Base-by-base conservation (phyloP, 1,284 basidiomycete genomes). In the Irpex lacteus region DNA sequence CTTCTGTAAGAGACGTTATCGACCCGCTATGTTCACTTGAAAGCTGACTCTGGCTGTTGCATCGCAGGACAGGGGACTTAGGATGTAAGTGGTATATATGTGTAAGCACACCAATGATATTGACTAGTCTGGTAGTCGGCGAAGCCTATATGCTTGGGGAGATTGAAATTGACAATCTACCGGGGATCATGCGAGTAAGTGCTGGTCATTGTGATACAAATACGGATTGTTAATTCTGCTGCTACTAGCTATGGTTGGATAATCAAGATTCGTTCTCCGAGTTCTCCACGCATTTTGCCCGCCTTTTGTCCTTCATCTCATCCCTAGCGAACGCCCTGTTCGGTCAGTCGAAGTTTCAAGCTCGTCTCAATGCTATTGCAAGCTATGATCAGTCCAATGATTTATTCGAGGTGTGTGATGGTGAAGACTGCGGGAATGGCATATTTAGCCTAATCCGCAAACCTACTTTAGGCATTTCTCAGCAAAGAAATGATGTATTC, bases 401-500 rank as follows among this genome's bases (percentile, higher is more conserved):
- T 66, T 78, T 92, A 34, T 92, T 92, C 80, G 86, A 90, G 80
- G 88, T 86, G 69, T 52, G 54, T 61, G 73, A 66, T 53, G 59
- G 47, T 66, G 58, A 59, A 53, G 61, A 44, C 59, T 37, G 60
- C 59, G 59, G 61, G 32, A 53, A 47, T 65, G 26, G 65, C 68
- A 34, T 52, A 49, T 57, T 58, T 59, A 53, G 15, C 47, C 26
- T 63, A 15, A 32, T 37, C 53, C 60, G 34, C 47, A 44, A 13
- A 52, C 52, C 37, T 75, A 75, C 59, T 56, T 57, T 65, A 91
- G 84, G 88, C 91, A 8, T 96, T 96, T 80, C 79, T 96, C 21
- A 91, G 89, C 69, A 80, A 83, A 60, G 94, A 96, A 76, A 96
- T 97, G 95, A 96, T 94, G 84, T 96, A 96, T 76, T 95, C 92